These are phyloP conservation scores for Solanum paucissectum DNA, from an alignment of 257 asterid genomes.

Conservation along the genomic window DNA sequence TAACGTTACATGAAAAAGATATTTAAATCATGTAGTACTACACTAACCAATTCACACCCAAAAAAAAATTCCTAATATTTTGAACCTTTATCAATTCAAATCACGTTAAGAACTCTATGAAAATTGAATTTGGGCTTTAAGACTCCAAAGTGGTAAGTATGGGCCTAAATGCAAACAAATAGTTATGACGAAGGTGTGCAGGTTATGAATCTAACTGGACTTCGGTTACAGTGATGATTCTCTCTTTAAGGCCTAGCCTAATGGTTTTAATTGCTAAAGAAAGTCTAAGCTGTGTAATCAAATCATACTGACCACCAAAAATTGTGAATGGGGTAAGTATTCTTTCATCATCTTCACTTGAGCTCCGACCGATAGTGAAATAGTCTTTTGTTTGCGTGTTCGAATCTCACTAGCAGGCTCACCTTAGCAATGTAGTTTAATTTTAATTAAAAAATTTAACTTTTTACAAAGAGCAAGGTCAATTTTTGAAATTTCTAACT, in stretches of 20 bases:
- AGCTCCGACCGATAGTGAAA: too few relatives aligned
- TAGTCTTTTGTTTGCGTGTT: not conserved
- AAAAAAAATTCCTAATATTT: too few relatives aligned
- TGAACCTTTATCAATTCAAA: not conserved
- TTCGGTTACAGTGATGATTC: not conserved
- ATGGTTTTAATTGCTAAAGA: not conserved
- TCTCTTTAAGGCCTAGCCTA: not conserved
- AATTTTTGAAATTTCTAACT: too few relatives aligned
- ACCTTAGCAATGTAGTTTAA: not conserved
- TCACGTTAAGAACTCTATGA: not conserved
- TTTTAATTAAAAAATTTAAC: too few relatives aligned
- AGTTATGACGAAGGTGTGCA: not conserved
- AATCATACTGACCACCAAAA: not conserved
- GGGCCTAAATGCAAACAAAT: not conserved
- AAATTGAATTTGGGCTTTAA: not conserved
- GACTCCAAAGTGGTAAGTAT: not conserved
- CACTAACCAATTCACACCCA: not conserved
- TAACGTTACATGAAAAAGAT: not conserved
- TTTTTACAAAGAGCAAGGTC: too few relatives aligned
- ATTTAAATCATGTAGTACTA: not conserved
- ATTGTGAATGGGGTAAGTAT: not conserved
- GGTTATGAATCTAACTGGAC: not conserved
- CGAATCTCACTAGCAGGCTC: not conserved
- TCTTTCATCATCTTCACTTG: not conserved
- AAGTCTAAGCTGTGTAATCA: not conserved